phyloP scores from a whole-genome alignment of 139 green algal genomes.

The Haematococcus lacustris region DNA sequence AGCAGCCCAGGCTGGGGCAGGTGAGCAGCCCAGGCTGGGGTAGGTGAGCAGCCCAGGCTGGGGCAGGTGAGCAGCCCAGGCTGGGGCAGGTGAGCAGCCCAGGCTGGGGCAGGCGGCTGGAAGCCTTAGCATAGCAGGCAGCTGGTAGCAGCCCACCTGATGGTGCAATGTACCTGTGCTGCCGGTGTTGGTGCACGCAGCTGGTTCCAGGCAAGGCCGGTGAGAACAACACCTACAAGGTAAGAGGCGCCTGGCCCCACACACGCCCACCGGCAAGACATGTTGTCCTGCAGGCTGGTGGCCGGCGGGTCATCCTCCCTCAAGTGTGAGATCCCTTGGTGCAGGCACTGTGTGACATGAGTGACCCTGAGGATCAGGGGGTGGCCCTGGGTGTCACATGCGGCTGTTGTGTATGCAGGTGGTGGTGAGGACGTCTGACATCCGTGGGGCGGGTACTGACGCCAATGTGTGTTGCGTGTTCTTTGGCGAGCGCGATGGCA shows the following conservation, averaged over 20 bases:
- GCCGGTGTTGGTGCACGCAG: too few species aligned
- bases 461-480: constrained; percentile 25
- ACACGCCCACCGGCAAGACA: not conserved
- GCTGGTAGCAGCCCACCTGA: too few species aligned
- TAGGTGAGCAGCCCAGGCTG: too few species aligned
- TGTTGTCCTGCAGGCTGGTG: not conserved
- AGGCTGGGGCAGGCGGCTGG: too few species aligned
- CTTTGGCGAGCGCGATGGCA: constrained; percentile 30
- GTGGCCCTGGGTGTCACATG: not conserved
- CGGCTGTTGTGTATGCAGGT: constrained; percentile 19
- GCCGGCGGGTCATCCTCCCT: not conserved
- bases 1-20: too few species aligned
- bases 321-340: not conserved
- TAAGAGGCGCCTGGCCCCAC: not conserved
- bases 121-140: too few species aligned
- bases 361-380: too few species aligned
- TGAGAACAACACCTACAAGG: constrained; percentile 40
- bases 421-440: constrained; percentile 37
- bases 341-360: not conserved
- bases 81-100: too few species aligned
- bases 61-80: too few species aligned
- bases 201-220: constrained; percentile 32
- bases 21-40: too few species aligned
- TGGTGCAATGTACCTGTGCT: too few species aligned
- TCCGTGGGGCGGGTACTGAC: constrained; percentile 51